Evolutionary conservation across 2,329 filamentous ascomycete species (phyloP), one percentile per base, ranked within the genome.

Genomic region (Ceratocystis alfenasii): DNA sequence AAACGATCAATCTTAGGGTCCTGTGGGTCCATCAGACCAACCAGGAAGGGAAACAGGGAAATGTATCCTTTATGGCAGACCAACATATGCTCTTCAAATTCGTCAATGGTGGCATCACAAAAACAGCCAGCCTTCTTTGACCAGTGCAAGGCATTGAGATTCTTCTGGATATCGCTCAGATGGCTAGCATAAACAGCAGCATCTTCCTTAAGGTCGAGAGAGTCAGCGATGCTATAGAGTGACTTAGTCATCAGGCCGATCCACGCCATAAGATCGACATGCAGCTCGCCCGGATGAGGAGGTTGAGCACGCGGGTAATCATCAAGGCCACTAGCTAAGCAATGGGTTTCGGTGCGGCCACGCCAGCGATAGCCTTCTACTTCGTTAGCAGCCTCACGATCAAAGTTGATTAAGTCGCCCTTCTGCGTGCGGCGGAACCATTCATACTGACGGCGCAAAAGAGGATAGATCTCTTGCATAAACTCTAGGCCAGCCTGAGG

Each of bases 41-140:
- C 84, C 70, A 97, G 77, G 80, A 97, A 95, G 1, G 94, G 94
- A 75, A 96, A 94, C 33, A 99, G 80, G 25, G 90, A 94, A 70
- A 97, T 85, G 73, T 99, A 99, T 22, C 94, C 94, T 76, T 95
- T 96, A 78, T 97, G 94, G 77, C 94, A 99, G 53, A 96, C 90
- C 22, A 94, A 86, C 45, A 81, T 76, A 72, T 90, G 87, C 76
- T 99, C 94, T 75, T 99, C 94, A 73, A 89, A 99, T 68, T 91
- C 91, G 71, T 99, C 93, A 68, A 99, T 88, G 0, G 90, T 96
- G 1, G 91, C 90, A 74, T 99, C 94, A 74, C 94, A 99, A 78
- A 91, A 99, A 69, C 88, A 89, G 66, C 89, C 85, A 2, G 87
- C 82, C 71, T 87, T 81, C 65, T 89, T 83, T 20, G 87, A 88